Evolutionary conservation across 176 grass and related monocot genomes (phyloP), one percentile per base, ranked within the genome.

Genomic region (Pontederia paniculata): DNA sequence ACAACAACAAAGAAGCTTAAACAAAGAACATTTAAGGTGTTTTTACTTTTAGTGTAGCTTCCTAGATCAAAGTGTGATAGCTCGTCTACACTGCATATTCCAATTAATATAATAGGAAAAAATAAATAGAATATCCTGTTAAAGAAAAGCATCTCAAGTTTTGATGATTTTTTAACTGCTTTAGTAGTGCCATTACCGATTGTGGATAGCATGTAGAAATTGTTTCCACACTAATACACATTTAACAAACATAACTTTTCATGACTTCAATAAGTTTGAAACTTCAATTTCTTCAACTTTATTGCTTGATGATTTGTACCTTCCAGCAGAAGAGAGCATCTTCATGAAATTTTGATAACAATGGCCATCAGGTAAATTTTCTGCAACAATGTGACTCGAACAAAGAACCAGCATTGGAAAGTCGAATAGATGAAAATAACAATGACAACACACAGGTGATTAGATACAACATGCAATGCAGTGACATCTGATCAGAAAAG

Each of bases 291-390:
- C n/a, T n/a, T n/a, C n/a, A 10, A n/a, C 44, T n/a, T 59, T 52
- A 10, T 23, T 42, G 9, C 11, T 23, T 31, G 58, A 52, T 45
- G 43, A 13, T 37, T 45, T 53, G 68, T 82, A 98, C 93, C 87
- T 98, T 68, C 93, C 93, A 73, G 80, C 87, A 77, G 66, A 17
- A 65, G 93, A 98, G 79, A 98, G 91, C 42, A 98, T 62, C 75
- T 84, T 98, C 93, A 98, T 84, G 65, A 98, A 73, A 56, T 98
- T 98, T 57, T 91, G 93, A 77, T 98, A 98, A 71, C 83, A 91
- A 73, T 98, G 93, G 77, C 91, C 93, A 65, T 98, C 93, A 68
- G 93, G 93, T 54, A 98, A 73, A 74, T 98, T 98, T 78, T 98
- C 93, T 48, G 83, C 87, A 58, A 98, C 93, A 64, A 98, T 86